Conservation (phyloP, 2,329 filamentous ascomycete species). For the Curvularia sp. region DNA sequence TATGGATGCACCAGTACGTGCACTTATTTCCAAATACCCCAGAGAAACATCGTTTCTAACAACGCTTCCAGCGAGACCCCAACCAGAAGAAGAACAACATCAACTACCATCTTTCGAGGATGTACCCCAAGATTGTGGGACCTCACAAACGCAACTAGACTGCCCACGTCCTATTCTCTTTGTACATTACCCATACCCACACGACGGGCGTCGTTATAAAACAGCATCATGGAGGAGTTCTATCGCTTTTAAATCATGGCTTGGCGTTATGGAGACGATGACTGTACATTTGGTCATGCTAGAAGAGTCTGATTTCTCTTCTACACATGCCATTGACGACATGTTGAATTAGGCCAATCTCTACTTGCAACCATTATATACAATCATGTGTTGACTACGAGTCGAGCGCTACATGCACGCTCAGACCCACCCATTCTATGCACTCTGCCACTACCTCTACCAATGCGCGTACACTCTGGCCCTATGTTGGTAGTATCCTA, state of each 20-base stretch:
- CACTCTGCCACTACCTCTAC: conserved; percentile 18
- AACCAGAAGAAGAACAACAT: conserved; percentile 75
- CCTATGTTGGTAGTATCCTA: conserved; percentile 13
- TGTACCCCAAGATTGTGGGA: conserved; percentile 76
- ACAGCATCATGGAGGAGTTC: conserved; percentile 30
- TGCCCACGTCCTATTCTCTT: neutral
- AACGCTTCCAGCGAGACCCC: conserved; percentile 59
- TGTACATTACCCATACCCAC: conserved; percentile 42
- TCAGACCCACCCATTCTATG: conserved; percentile 25
- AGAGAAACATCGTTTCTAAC: conserved; percentile 12
- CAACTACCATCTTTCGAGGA: conserved; percentile 87
- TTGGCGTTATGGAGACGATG: conserved; percentile 26
- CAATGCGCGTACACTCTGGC: conserved; percentile 27
- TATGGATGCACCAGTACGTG: conserved; percentile 81
- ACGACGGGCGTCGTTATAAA: conserved; percentile 17
- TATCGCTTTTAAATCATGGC: conserved; percentile 26
- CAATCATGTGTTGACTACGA: neutral
- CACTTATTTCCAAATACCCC: neutral
- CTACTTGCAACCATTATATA: neutral
- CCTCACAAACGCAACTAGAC: conserved; percentile 69
- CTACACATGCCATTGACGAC: neutral
- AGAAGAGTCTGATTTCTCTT: conserved; percentile 12
- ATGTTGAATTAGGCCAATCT: conserved; percentile 3
- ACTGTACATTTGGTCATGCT: conserved; percentile 25
- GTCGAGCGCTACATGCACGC: conserved; percentile 22